Conservation (phyloP, 257 asterid species). For the Ocimum tenuiflorum region DNA sequence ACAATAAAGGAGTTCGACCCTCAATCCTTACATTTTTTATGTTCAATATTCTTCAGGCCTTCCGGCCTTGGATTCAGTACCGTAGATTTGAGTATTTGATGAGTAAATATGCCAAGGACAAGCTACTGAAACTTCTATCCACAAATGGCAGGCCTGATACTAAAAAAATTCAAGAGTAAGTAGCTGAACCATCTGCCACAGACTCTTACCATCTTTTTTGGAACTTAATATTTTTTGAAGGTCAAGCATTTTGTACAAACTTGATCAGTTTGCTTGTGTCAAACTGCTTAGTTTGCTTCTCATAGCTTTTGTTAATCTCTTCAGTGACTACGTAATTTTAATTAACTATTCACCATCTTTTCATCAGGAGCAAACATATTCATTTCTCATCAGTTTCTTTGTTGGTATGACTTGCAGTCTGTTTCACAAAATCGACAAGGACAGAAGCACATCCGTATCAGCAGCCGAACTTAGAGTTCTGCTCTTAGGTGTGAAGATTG, state of each 20-base stretch:
- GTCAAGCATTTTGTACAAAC: background rate
- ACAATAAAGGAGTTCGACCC: background rate
- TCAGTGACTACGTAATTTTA: no score
- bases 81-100: conserved; percentile 44
- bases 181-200: background rate
- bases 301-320: background rate
- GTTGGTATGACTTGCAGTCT: conserved; percentile 24
- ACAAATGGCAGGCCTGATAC: conserved; percentile 45
- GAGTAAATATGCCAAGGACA: conserved; percentile 50
- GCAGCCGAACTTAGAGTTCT: conserved; percentile 48
- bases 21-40: background rate
- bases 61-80: conserved; percentile 51
- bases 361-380: background rate
- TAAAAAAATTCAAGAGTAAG: conserved; percentile 34
- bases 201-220: no score
- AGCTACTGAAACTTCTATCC: conserved; percentile 34
- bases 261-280: no score
- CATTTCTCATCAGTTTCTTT: background rate
- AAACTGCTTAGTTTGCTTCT: background rate
- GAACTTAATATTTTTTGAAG: no score
- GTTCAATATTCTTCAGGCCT: conserved; percentile 28
- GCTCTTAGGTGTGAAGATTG: conserved; percentile 41
- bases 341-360: background rate
- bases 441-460: conserved; percentile 31
- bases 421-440: conserved; percentile 32